Conservation (phyloP, 2,329 filamentous ascomycete genomes). For the Xenoacremonium recifei region DNA sequence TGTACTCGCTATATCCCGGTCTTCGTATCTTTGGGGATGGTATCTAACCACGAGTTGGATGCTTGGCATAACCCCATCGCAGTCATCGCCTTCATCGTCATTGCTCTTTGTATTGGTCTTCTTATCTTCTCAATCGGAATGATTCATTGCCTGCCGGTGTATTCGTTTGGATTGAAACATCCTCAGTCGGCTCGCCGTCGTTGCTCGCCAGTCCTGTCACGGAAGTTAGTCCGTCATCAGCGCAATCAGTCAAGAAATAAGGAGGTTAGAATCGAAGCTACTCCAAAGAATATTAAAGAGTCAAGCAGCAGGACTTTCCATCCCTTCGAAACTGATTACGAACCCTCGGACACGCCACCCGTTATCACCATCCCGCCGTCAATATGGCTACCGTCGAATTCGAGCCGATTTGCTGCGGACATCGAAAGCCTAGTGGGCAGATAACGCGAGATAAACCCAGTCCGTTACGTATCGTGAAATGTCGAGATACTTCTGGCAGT, state of each 20-base stretch:
- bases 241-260: neutral
- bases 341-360: no score
- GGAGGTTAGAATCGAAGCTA: neutral
- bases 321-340: no score
- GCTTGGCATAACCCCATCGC: conserved; percentile 7
- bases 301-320: no score
- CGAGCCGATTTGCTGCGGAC: conserved; percentile 28
- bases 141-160: neutral
- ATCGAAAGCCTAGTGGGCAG: conserved; percentile 25
- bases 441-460: conserved; percentile 33
- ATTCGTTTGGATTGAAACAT: neutral
- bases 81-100: conserved; percentile 2
- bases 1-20: neutral
- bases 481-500: conserved; percentile 9
- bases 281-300: no score
- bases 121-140: conserved; percentile 4
- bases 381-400: conserved; percentile 35
- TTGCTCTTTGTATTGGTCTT: conserved; percentile 2
- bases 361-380: no score
- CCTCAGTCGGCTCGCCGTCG: neutral
- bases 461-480: conserved; percentile 52
- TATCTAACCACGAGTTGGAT: neutral
- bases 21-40: no score
- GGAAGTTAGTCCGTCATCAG: no score
- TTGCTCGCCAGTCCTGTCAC: neutral